These are phyloP conservation scores for Peribolospora baueri DNA, from an alignment of 768 basidiomycete species.

Conservation along the genomic window DNA sequence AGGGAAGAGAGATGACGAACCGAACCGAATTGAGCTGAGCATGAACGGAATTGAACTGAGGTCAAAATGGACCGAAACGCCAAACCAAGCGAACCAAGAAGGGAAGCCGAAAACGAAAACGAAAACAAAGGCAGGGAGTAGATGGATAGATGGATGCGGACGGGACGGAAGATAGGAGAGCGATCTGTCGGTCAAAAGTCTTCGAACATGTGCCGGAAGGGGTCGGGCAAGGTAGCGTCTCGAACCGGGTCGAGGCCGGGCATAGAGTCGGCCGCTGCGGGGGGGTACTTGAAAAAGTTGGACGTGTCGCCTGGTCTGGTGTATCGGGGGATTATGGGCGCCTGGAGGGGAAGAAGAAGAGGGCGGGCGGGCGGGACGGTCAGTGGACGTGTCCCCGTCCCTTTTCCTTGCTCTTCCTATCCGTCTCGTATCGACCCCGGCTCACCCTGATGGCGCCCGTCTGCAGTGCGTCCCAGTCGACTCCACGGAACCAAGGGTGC, in stretches of 20 bases:
- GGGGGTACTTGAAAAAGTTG: conserved; percentile 14
- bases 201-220: background rate
- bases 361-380: background rate
- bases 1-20: no score
- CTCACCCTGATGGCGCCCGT: conserved; percentile 60
- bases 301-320: conserved; percentile 8
- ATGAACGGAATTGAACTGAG: no score
- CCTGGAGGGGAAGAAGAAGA: conserved; percentile 25
- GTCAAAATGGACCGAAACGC: no score
- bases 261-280: conserved; percentile 3
- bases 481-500: conserved; percentile 31
- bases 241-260: conserved; percentile 6
- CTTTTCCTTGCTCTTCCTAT: no score
- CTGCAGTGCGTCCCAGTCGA: conserved; percentile 73
- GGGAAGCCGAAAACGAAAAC: no score
- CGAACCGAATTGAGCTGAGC: no score
- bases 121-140: no score
- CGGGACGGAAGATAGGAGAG: no score
- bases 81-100: no score
- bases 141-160: no score
- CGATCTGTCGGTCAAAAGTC: background rate
- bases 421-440: background rate
- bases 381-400: no score
- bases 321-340: conserved; percentile 46
- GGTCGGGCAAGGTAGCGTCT: background rate